Percentiles rank a stretch among this genome's conserved stretches.
Conservation (phyloP, 805 yeast species). For the Sungouiozyma ichnusensis region DNA sequence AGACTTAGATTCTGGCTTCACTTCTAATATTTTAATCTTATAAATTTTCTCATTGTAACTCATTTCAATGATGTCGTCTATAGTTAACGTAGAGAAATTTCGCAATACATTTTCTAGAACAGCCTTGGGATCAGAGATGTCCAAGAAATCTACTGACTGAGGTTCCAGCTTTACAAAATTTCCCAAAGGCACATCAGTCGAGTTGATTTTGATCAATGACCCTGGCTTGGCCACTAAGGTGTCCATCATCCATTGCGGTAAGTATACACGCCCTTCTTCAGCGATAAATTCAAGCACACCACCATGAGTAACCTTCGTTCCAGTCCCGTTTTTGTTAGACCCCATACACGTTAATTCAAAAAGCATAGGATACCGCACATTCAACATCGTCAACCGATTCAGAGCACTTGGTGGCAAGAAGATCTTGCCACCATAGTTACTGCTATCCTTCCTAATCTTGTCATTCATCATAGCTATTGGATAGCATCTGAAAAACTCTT, state of each 20-base stretch:
- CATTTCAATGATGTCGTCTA: conserved; percentile 73
- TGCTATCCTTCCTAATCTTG: conserved; percentile 53
- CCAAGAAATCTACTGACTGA: conserved; percentile 83
- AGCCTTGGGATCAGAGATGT: conserved; percentile 90
- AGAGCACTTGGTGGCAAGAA: conserved; percentile 89
- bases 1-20: conserved; percentile 57
- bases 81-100: conserved; percentile 77
- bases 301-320: conserved; percentile 49
- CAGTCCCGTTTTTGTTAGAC: too few relatives aligned
- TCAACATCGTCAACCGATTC: conserved; percentile 76
- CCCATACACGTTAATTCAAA: conserved; percentile 68
- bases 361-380: conserved; percentile 91
- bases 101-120: conserved; percentile 86
- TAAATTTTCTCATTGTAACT: conserved; percentile 70
- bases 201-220: conserved; percentile 58
- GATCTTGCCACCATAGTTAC: conserved; percentile 91
- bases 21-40: conserved; percentile 75
- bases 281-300: conserved; percentile 95
- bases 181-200: conserved; percentile 75
- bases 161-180: conserved; percentile 88
- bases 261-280: conserved; percentile 88
- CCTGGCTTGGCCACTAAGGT: conserved; percentile 70
- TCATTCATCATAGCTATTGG: conserved; percentile 88
- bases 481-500: conserved; percentile 84
- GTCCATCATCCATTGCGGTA: conserved; percentile 94